A percentile compares a stretch with the other conserved stretches of the same genome.
Evolutionary conservation across 2,329 filamentous ascomycete species (phyloP).

Genomic region (Fulvia fulva): DNA sequence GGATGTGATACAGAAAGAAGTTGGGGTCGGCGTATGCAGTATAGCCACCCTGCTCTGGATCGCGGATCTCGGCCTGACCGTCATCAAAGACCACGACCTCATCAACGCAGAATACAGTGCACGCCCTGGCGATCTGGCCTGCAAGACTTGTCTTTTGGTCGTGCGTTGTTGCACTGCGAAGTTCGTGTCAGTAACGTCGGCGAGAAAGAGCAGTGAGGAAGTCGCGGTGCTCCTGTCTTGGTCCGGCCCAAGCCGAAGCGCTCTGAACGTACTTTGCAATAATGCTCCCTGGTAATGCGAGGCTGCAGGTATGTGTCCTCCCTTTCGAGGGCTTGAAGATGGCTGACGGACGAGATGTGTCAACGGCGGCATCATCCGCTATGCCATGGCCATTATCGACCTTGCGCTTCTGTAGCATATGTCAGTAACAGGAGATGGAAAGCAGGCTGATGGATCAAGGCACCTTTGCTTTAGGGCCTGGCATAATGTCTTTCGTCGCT

Average conservation of each 20-base stretch:
- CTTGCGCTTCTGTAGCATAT: constrained; percentile 18
- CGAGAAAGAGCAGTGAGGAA: constrained; percentile 7
- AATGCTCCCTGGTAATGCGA: constrained; percentile 75
- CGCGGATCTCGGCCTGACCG: constrained; percentile 39
- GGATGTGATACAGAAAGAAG: constrained; percentile 73
- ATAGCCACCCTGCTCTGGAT: constrained; percentile 44
- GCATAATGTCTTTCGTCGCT: constrained; percentile 9
- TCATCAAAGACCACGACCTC: constrained; percentile 82
- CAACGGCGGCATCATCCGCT: constrained; percentile 28
- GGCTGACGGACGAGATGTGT: constrained; percentile 65
- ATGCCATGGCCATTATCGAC: constrained; percentile 3
- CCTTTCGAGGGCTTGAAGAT: constrained; percentile 63
- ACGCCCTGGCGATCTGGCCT: constrained; percentile 72
- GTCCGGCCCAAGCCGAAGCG: background rate
- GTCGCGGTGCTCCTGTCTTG: background rate
- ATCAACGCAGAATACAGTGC: constrained; percentile 79
- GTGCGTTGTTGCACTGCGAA: constrained; percentile 60
- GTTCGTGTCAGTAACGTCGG: background rate
- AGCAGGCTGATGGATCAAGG: background rate
- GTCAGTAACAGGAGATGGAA: background rate
- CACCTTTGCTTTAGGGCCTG: constrained; percentile 21
- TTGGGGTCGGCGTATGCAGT: constrained; percentile 71
- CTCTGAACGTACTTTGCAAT: constrained; percentile 61
- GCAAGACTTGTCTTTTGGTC: constrained; percentile 72
- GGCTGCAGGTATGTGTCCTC: constrained; percentile 68